Conservation (phyloP, 306 rosid species). For the Carpinus fangiana region DNA sequence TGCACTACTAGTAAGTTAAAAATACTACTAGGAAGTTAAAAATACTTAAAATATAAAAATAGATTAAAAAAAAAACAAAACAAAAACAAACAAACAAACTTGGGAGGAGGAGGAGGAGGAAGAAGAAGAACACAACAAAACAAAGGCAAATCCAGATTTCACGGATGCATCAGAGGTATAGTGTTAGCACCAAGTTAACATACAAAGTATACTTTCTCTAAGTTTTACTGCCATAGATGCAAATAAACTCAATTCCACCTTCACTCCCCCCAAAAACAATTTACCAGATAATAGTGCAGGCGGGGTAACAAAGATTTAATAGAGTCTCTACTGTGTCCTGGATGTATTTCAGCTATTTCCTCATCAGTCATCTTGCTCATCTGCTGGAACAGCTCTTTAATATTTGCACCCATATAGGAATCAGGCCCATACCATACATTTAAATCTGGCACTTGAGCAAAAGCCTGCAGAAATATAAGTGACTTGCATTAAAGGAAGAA, state of each 20-base stretch:
- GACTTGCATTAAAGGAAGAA: neutral
- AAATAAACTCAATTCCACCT: constrained; percentile 11
- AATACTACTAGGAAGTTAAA: too few relatives aligned
- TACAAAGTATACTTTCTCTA: neutral
- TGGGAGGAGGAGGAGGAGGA: neutral
- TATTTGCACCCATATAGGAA: constrained; percentile 99
- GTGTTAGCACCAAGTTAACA: neutral
- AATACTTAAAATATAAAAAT: too few relatives aligned
- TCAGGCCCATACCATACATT: constrained; percentile 92
- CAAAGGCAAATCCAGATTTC: neutral
- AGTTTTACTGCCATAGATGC: neutral
- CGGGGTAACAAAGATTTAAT: constrained; percentile 70
- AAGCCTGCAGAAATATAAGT: constrained; percentile 57
- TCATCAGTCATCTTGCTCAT: constrained; percentile 85
- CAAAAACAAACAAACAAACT: too few relatives aligned
- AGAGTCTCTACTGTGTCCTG: constrained; percentile 65
- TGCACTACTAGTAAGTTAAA: too few relatives aligned
- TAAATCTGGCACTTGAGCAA: constrained; percentile 85
- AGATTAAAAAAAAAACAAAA: too few relatives aligned
- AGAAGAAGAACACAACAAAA: neutral
- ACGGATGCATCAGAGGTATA: neutral
- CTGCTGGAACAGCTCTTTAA: constrained; percentile 71
- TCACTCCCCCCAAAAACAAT: neutral
- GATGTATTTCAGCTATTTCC: constrained; percentile 78
- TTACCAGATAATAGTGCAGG: constrained; percentile 75